Conservation (phyloP, 345 rosid genomes). For the Gynandropsis gynandra region DNA sequence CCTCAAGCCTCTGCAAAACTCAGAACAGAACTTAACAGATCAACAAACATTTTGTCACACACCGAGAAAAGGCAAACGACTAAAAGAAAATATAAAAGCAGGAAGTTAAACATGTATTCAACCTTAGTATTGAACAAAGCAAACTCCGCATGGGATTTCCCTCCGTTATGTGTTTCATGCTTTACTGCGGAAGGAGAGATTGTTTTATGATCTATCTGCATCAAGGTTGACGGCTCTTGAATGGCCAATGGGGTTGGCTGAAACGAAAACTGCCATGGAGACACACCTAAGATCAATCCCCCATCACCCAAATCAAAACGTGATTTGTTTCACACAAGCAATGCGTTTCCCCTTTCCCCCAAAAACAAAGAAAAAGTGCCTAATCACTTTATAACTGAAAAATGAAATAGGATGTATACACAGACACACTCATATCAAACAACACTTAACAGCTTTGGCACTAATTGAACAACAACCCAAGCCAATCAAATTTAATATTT, state of each 20-base stretch:
- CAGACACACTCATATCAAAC: too few relatives aligned
- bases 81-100: not conserved
- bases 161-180: conserved; percentile 39
- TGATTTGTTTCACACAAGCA: too few relatives aligned
- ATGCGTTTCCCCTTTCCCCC: too few relatives aligned
- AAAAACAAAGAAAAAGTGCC: too few relatives aligned
- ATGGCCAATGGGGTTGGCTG: conserved; percentile 20
- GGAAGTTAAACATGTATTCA: not conserved
- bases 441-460: too few relatives aligned
- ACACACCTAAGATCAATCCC: not conserved
- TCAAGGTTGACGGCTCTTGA: conserved; percentile 30
- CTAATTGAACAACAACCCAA: too few relatives aligned
- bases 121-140: conserved; percentile 39
- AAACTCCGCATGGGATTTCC: conserved; percentile 31
- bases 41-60: not conserved
- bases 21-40: not conserved
- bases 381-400: too few relatives aligned
- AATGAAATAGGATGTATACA: too few relatives aligned
- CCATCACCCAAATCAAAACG: conserved; percentile 19
- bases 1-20: conserved; percentile 52
- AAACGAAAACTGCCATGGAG: conserved; percentile 28
- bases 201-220: conserved; percentile 33
- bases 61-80: not conserved
- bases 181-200: conserved; percentile 15
- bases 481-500: too few relatives aligned